Conservation (phyloP, 2,329 filamentous ascomycete genomes). For the Basipetospora chlamydospora region DNA sequence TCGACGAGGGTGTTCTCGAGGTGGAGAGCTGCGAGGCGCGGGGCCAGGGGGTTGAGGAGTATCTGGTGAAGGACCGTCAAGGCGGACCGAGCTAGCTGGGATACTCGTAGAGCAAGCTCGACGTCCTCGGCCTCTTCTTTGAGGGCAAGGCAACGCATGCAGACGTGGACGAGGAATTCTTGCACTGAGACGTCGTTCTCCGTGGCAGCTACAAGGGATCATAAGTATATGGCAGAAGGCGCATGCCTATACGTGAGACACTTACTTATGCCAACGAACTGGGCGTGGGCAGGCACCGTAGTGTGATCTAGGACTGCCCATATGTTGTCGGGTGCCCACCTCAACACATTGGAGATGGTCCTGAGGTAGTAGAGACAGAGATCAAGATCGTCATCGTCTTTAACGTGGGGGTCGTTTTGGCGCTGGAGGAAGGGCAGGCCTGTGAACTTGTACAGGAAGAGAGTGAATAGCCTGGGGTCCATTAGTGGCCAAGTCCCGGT, state of each 20-base stretch:
- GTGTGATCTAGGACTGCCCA: conserved; percentile 59
- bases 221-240: too few relatives aligned
- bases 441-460: conserved; percentile 45
- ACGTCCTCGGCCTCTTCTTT: conserved; percentile 19
- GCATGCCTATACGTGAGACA: too few relatives aligned
- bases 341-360: conserved; percentile 58
- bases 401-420: neutral
- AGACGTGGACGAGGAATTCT: conserved; percentile 52
- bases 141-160: conserved; percentile 45
- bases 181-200: conserved; percentile 48
- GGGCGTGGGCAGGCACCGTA: conserved; percentile 26
- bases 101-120: conserved; percentile 29
- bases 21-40: conserved; percentile 44
- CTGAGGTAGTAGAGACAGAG: conserved; percentile 67
- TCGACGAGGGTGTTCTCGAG: conserved; percentile 59
- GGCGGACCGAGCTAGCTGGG: conserved; percentile 56
- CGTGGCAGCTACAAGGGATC: conserved; percentile 25
- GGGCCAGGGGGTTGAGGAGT: conserved; percentile 46
- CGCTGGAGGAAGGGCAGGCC: conserved; percentile 35
- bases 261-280: too few relatives aligned
- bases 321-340: conserved; percentile 50
- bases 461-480: conserved; percentile 38
- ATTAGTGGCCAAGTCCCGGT: neutral
- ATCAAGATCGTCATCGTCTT: conserved; percentile 53
- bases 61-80: conserved; percentile 58